Conservation (phyloP, 768 basidiomycete genomes). For the Rhizopogon roseolus region DNA sequence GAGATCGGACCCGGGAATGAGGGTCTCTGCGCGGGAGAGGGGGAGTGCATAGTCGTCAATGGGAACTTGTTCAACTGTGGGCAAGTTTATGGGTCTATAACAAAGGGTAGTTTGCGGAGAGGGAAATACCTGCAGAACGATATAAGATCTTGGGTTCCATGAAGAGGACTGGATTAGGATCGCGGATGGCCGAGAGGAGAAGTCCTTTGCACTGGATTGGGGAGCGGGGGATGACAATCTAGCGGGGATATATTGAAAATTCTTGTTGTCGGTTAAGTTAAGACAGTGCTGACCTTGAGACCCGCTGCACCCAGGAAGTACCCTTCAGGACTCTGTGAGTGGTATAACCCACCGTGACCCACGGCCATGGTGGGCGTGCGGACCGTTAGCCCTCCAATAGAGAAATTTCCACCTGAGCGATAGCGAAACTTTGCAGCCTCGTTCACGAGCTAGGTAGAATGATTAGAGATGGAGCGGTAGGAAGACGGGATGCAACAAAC, state of each 20-base stretch:
- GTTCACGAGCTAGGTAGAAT: conserved; percentile 68
- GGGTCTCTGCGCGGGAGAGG: conserved; percentile 73
- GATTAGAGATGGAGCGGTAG: not conserved
- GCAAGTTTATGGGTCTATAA: conserved; percentile 1
- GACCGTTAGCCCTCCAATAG: conserved; percentile 79
- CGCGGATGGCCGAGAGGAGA: conserved; percentile 79
- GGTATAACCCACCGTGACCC: conserved; percentile 89
- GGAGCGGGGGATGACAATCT: conserved; percentile 88
- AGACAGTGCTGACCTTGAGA: conserved; percentile 54
- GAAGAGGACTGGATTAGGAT: conserved; percentile 91
- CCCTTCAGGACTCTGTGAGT: conserved; percentile 93
- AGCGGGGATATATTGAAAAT: not conserved
- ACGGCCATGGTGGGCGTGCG: conserved; percentile 90
- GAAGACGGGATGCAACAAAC: conserved; percentile 29
- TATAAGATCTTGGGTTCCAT: conserved; percentile 96
- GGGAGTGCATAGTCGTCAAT: conserved; percentile 85
- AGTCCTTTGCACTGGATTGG: conserved; percentile 96
- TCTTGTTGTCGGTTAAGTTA: not conserved
- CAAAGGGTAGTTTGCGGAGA: not conserved
- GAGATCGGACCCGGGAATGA: conserved; percentile 74
- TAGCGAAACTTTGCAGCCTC: conserved; percentile 94
- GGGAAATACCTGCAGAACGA: conserved; percentile 66
- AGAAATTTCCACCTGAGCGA: conserved; percentile 79
- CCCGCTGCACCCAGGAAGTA: conserved; percentile 92
- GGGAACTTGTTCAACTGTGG: conserved; percentile 84